phyloP scores from a whole-genome alignment of 345 rosid genomes.

The Garcia nutans region DNA sequence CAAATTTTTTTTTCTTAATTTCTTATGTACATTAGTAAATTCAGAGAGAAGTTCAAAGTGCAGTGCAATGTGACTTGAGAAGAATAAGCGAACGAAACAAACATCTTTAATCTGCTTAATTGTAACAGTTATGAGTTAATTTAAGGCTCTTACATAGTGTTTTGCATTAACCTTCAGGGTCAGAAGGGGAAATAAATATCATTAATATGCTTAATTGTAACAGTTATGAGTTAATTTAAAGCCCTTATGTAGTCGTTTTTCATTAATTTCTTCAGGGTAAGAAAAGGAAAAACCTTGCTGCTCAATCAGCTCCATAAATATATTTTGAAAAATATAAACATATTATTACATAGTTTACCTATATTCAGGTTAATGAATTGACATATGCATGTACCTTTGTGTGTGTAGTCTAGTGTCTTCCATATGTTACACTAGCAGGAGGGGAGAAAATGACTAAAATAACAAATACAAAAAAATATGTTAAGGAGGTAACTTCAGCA shows the following conservation, averaged over 20 bases:
- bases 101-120: constrained; percentile 2
- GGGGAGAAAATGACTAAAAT: not conserved
- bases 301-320: not conserved
- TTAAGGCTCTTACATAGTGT: not conserved
- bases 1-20: not conserved
- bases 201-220: not conserved
- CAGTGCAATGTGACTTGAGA: not conserved
- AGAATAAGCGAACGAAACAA: not conserved
- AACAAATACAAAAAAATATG: not conserved
- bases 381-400: not conserved
- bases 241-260: not conserved
- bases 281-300: not conserved
- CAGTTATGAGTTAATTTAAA: not conserved
- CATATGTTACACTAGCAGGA: not conserved
- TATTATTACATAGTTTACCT: too few species aligned
- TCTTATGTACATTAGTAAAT: not conserved
- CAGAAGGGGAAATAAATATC: not conserved
- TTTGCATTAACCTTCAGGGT: not conserved
- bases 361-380: not conserved
- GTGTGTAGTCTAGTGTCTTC: not conserved
- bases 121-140: not conserved
- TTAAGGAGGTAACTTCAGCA: too few species aligned
- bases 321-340: not conserved
- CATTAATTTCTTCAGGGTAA: not conserved
- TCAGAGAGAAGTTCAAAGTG: not conserved